A percentile compares a stretch with the other conserved stretches of the same genome.
Conservation (phyloP, 2,329 filamentous ascomycete genomes). For the Fusarium haematococcum region DNA sequence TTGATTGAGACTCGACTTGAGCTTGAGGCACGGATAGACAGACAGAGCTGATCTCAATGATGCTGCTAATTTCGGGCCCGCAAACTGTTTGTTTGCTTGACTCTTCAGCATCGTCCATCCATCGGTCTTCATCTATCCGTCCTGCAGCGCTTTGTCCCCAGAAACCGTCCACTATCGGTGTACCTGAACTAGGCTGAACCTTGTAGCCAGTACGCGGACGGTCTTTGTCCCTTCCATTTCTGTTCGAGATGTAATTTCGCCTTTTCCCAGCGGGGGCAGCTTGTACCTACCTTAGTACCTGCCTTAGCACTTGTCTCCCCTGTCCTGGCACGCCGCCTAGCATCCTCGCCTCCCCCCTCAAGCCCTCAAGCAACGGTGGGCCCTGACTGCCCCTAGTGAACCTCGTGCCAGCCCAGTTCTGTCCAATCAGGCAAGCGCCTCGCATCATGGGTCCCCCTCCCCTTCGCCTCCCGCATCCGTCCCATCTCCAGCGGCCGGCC, state of each 20-base stretch:
- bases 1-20: background rate
- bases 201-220: constrained; percentile 17
- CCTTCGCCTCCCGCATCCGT: constrained; percentile 43
- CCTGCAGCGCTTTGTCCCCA: constrained; percentile 22
- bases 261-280: constrained; percentile 20
- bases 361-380: constrained; percentile 24
- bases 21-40: background rate
- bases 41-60: background rate
- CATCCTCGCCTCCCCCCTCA: constrained; percentile 19
- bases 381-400: constrained; percentile 23
- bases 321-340: constrained; percentile 13
- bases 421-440: constrained; percentile 31
- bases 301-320: constrained; percentile 36
- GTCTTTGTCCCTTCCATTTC: constrained; percentile 30
- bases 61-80: background rate
- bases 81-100: background rate
- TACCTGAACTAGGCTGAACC: constrained; percentile 23
- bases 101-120: constrained; percentile 7
- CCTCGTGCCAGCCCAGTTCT: constrained; percentile 42
- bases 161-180: constrained; percentile 2
- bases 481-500: constrained; percentile 37
- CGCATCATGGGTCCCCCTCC: constrained; percentile 22
- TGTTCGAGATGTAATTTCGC: constrained; percentile 42
- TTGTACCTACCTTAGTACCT: constrained; percentile 37
- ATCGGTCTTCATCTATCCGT: background rate